phyloP scores from a whole-genome alignment of 1,139 yeast species.

The Lizanozyma gosingica region DNA sequence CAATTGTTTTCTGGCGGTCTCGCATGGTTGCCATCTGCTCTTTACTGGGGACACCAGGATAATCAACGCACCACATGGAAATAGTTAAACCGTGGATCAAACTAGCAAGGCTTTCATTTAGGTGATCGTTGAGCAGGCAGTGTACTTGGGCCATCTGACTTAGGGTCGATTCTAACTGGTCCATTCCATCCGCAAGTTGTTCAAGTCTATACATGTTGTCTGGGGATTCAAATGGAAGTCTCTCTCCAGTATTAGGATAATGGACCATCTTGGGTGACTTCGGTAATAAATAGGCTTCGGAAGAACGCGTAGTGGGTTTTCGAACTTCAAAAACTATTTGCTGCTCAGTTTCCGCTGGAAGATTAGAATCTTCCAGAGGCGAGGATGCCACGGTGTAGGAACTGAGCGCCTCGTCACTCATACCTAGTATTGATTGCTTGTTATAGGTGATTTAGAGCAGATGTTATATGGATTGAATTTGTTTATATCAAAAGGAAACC shows the following conservation, averaged over 20 bases:
- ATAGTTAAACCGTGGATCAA: slow-evolving; percentile 36
- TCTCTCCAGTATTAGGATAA: slow-evolving; percentile 30
- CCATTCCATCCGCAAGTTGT: slow-evolving; percentile 27
- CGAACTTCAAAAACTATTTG: not conserved
- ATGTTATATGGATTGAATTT: too few relatives aligned
- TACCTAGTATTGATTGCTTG: too few relatives aligned
- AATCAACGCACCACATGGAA: slow-evolving; percentile 42
- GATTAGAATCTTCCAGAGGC: not conserved
- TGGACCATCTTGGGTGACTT: slow-evolving; percentile 33
- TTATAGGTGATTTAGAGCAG: too few relatives aligned
- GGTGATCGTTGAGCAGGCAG: slow-evolving; percentile 23
- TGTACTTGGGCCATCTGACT: slow-evolving; percentile 26
- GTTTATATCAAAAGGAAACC: too few relatives aligned
- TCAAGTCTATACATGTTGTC: slow-evolving; percentile 24
- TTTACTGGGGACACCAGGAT: slow-evolving; percentile 24
- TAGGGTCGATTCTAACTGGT: slow-evolving; percentile 29
- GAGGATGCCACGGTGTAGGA: not conserved
- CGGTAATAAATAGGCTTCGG: slow-evolving; percentile 28
- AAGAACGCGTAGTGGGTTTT: slow-evolving; percentile 16
- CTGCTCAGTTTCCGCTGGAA: not conserved
- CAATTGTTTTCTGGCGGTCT: not conserved
- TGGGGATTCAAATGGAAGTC: slow-evolving; percentile 28
- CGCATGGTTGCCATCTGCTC: not conserved
- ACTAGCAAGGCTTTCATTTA: slow-evolving; percentile 39
- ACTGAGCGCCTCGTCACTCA: not conserved